Conservation (phyloP, 331 rosid genomes). For the Arachis monticola region DNA sequence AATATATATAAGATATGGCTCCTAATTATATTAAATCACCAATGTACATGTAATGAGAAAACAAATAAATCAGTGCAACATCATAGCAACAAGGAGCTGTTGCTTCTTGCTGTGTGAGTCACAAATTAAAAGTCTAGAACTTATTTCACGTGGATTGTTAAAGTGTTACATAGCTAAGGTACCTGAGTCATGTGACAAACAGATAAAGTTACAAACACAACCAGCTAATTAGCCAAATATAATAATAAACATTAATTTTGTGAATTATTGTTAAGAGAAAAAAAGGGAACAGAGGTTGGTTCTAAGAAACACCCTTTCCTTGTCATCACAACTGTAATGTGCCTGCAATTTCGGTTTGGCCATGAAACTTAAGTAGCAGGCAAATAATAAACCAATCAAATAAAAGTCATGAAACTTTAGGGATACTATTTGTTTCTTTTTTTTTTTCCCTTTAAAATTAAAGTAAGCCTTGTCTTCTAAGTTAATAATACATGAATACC, state of each 20-base stretch:
- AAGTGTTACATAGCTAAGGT: constrained; percentile 50
- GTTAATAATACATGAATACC: constrained; percentile 8
- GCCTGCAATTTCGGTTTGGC: constrained; percentile 36
- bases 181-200: constrained; percentile 64
- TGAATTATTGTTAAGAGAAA: constrained; percentile 38
- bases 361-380: constrained; percentile 4
- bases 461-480: constrained; percentile 24
- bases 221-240: constrained; percentile 53
- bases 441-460: not conserved
- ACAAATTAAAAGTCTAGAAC: constrained; percentile 19
- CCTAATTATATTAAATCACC: constrained; percentile 28
- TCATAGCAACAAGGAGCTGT: constrained; percentile 32
- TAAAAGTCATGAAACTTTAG: not conserved
- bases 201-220: constrained; percentile 46
- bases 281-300: constrained; percentile 30
- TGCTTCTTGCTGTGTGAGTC: constrained; percentile 33
- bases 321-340: constrained; percentile 45
- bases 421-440: not conserved
- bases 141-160: constrained; percentile 63
- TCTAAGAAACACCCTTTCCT: constrained; percentile 39
- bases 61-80: constrained; percentile 37
- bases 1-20: constrained; percentile 27
- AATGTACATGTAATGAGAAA: constrained; percentile 39
- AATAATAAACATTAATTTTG: constrained; percentile 12
- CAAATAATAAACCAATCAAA: constrained; percentile 16